Conservation (phyloP, 345 rosid genomes). For the Mangifera indica region DNA sequence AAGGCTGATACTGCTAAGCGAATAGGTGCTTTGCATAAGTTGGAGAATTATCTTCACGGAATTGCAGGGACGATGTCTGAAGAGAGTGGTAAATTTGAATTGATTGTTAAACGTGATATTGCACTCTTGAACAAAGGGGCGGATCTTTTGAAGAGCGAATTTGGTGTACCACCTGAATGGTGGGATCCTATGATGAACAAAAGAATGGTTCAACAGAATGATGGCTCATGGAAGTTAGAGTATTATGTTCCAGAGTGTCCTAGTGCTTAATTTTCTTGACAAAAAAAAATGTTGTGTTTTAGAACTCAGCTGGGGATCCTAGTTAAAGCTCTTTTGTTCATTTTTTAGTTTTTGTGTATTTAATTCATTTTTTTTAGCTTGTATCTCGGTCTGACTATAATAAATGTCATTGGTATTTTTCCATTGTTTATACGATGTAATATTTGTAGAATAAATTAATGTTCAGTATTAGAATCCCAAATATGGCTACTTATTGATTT, state of each 20-base stretch:
- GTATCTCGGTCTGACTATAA: too few relatives aligned
- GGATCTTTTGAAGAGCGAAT: slow-evolving; percentile 36
- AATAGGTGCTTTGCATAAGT: slow-evolving; percentile 20
- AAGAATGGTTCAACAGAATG: slow-evolving; percentile 32
- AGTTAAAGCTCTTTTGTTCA: too few relatives aligned
- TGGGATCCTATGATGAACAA: slow-evolving; percentile 32
- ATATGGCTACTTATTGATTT: too few relatives aligned
- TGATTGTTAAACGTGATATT: slow-evolving; percentile 30
- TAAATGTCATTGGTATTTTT: too few relatives aligned
- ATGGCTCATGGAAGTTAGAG: slow-evolving; percentile 38
- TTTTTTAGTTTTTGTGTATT: too few relatives aligned
- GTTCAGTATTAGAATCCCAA: too few relatives aligned
- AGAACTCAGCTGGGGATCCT: too few relatives aligned
- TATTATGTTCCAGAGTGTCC: slow-evolving; percentile 1
- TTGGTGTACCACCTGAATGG: slow-evolving; percentile 31
- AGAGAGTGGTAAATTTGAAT: slow-evolving; percentile 11
- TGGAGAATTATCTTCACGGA: slow-evolving; percentile 44
- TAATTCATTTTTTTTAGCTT: too few relatives aligned
- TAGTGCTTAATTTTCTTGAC: not conserved
- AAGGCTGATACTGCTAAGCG: slow-evolving; percentile 11
- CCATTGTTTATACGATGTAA: too few relatives aligned
- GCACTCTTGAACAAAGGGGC: slow-evolving; percentile 30
- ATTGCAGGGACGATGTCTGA: slow-evolving; percentile 33
- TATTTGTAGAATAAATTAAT: too few relatives aligned
- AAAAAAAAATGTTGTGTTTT: not conserved